Conservation (phyloP, 208 protist species). For the Balamuthia mandrillaris region DNA sequence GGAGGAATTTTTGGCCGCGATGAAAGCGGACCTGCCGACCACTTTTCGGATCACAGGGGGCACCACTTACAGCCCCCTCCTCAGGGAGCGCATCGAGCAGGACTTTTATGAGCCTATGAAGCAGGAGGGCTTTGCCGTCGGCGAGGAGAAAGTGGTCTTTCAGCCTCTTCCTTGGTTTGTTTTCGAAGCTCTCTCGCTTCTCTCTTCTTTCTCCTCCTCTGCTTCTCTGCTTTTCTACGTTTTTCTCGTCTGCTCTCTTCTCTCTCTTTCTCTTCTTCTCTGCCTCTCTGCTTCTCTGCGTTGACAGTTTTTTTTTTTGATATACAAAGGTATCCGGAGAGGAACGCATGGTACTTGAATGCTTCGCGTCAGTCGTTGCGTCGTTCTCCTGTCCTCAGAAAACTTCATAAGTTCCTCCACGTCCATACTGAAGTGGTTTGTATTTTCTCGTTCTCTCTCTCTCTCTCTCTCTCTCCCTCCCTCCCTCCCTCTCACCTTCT, state of each 20-base stretch:
- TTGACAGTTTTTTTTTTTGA: not conserved
- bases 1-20: not conserved
- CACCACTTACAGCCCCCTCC: not conserved
- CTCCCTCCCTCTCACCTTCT: not conserved
- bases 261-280: not conserved
- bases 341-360: not conserved
- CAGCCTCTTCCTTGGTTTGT: not conserved
- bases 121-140: not conserved
- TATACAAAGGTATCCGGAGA: not conserved
- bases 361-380: not conserved
- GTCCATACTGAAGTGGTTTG: not conserved
- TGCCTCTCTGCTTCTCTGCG: not conserved
- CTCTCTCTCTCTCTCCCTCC: not conserved
- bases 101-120: not conserved
- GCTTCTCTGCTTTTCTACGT: not conserved
- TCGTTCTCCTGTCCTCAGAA: not conserved
- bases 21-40: not conserved
- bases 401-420: not conserved
- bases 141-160: not conserved
- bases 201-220: not conserved
- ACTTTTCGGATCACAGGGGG: not conserved
- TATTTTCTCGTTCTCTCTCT: not conserved
- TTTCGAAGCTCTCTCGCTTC: not conserved
- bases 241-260: too few species aligned
- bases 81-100: not conserved